Evolutionary conservation across 352 stramenopile species (phyloP).

Genomic region (Phytopythium chamaehyphon): DNA sequence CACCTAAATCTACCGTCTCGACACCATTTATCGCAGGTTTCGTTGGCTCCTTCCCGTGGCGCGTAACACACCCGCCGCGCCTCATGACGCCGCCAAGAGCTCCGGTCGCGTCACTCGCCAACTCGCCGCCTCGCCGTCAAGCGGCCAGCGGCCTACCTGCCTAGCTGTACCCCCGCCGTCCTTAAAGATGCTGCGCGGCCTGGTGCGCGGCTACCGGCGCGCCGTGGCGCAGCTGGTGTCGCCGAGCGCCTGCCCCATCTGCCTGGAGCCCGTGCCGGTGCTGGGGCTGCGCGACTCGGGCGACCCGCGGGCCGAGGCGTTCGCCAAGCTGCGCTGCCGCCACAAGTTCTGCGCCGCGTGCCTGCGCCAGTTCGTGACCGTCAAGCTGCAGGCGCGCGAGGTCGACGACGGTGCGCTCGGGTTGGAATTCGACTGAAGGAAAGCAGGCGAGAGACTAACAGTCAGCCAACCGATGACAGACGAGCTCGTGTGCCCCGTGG

Average conservation of each 20-base stretch:
- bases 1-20: too few species aligned
- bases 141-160: background rate
- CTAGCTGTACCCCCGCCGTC: constrained; percentile 1
- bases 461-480: too few species aligned
- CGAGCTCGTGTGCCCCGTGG: constrained; percentile 58
- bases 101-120: too few species aligned
- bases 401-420: constrained; percentile 61
- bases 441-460: too few species aligned
- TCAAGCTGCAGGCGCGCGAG: constrained; percentile 55
- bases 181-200: constrained; percentile 34
- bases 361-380: constrained; percentile 42
- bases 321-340: constrained; percentile 44
- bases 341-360: constrained; percentile 61
- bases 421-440: too few species aligned
- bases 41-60: too few species aligned
- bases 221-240: constrained; percentile 41
- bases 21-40: too few species aligned
- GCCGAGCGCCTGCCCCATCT: constrained; percentile 48
- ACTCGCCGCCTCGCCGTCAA: too few species aligned
- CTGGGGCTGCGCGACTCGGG: constrained; percentile 24
- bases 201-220: constrained; percentile 50
- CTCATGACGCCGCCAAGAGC: too few species aligned
- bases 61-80: too few species aligned
- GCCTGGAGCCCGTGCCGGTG: constrained; percentile 49
- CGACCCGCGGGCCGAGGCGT: constrained; percentile 12